Conservation (phyloP, 345 rosid genomes). For the Ceriops decandra region DNA sequence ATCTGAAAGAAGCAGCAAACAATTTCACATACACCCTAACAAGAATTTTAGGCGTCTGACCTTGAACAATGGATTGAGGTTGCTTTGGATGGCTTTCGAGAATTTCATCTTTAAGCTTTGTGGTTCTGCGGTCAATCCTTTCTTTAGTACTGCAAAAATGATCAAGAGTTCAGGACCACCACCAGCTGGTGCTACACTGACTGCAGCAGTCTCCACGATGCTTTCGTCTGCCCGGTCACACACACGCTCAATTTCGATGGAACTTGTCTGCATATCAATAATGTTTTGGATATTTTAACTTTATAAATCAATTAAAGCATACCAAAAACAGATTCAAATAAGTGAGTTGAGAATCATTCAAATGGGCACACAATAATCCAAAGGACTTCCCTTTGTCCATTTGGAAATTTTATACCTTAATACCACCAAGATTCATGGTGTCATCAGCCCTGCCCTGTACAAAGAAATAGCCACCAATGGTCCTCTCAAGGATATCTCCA, state of each 20-base stretch:
- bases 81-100: constrained; percentile 55
- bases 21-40: background rate
- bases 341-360: background rate
- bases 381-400: background rate
- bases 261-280: constrained; percentile 58
- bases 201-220: constrained; percentile 73
- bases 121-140: constrained; percentile 35
- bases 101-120: constrained; percentile 53
- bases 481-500: constrained; percentile 72
- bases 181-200: constrained; percentile 46
- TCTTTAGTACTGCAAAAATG: constrained; percentile 58
- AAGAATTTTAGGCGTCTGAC: constrained; percentile 24
- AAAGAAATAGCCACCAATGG: constrained; percentile 59
- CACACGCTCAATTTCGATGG: constrained; percentile 81
- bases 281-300: background rate
- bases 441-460: constrained; percentile 95
- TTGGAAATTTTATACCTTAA: constrained; percentile 48
- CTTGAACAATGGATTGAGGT: constrained; percentile 90
- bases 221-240: constrained; percentile 72
- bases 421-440: constrained; percentile 98
- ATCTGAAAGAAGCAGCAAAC: background rate
- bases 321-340: background rate
- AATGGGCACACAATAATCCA: background rate
- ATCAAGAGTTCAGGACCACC: constrained; percentile 81
- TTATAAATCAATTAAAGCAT: background rate